phyloP scores from a whole-genome alignment of 345 rosid genomes.

The Passiflora organensis region DNA sequence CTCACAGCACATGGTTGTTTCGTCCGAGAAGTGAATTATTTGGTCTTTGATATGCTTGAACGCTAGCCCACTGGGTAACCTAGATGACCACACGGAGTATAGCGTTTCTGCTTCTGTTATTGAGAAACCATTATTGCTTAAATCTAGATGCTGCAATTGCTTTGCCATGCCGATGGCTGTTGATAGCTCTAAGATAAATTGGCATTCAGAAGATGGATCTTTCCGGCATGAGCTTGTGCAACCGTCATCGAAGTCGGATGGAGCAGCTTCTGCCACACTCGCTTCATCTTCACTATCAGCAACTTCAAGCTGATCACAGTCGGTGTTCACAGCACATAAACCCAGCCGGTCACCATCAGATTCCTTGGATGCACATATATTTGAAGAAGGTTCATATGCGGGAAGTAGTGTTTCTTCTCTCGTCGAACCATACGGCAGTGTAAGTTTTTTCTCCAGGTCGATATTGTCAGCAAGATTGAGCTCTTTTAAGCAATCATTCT shows the following conservation, averaged over 20 bases:
- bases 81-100: slow-evolving; percentile 59
- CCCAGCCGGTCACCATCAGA: slow-evolving; percentile 18
- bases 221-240: slow-evolving; percentile 46
- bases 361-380: slow-evolving; percentile 16
- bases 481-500: slow-evolving; percentile 61
- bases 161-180: slow-evolving; percentile 58
- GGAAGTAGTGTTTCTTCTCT: slow-evolving; percentile 19
- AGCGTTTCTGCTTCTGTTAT: slow-evolving; percentile 38
- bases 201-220: slow-evolving; percentile 30
- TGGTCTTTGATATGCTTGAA: slow-evolving; percentile 51
- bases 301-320: slow-evolving; percentile 53
- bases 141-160: slow-evolving; percentile 52
- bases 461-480: slow-evolving; percentile 65
- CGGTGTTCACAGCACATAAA: slow-evolving; percentile 32
- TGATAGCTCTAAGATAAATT: slow-evolving; percentile 45
- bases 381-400: slow-evolving; percentile 18
- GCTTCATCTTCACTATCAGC: slow-evolving; percentile 83
- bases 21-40: slow-evolving; percentile 51
- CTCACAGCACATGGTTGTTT: slow-evolving; percentile 51
- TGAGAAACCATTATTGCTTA: slow-evolving; percentile 71
- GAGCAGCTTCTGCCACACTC: slow-evolving; percentile 25
- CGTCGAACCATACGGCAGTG: slow-evolving; percentile 9
- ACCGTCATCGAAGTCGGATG: slow-evolving; percentile 35
- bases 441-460: slow-evolving; percentile 23
- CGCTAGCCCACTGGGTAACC: slow-evolving; percentile 38